phyloP scores from a whole-genome alignment of 257 asterid genomes.

The Catharanthus roseus region DNA sequence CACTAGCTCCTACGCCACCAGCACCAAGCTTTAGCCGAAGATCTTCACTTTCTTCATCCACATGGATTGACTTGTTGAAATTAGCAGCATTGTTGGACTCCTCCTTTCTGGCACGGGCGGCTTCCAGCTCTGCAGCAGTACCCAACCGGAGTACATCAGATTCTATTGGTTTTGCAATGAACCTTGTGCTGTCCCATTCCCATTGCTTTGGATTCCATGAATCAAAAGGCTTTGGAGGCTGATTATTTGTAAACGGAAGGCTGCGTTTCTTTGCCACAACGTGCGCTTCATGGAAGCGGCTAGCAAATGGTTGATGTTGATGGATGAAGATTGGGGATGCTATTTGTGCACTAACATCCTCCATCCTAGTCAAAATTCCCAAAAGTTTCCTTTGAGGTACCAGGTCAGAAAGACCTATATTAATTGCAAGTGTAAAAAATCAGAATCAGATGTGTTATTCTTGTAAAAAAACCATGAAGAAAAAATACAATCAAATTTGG shows the following conservation, averaged over 20 bases:
- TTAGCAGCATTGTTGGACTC: constrained; percentile 23
- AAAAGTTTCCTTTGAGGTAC: background rate
- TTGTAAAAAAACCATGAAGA: background rate
- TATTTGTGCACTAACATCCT: constrained; percentile 53
- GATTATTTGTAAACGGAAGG: constrained; percentile 32
- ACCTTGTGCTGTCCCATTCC: constrained; percentile 77
- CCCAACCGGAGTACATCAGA: constrained; percentile 24
- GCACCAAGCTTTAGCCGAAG: constrained; percentile 49
- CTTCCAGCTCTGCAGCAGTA: constrained; percentile 10
- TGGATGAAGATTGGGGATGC: constrained; percentile 50
- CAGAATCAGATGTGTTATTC: background rate
- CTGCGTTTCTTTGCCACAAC: constrained; percentile 52
- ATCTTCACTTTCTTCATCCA: constrained; percentile 26
- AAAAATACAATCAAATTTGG: background rate
- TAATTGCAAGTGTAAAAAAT: background rate
- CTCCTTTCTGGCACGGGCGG: background rate
- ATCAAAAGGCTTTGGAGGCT: constrained; percentile 27
- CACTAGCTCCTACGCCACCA: constrained; percentile 25
- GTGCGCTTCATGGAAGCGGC: constrained; percentile 36
- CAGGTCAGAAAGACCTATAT: constrained; percentile 1
- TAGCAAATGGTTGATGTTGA: constrained; percentile 45
- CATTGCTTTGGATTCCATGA: constrained; percentile 63
- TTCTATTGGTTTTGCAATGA: constrained; percentile 52
- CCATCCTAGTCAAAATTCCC: constrained; percentile 32
- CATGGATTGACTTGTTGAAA: constrained; percentile 13